phyloP scores from a whole-genome alignment of 139 green algal species.

The Zygnema cylindricum region DNA sequence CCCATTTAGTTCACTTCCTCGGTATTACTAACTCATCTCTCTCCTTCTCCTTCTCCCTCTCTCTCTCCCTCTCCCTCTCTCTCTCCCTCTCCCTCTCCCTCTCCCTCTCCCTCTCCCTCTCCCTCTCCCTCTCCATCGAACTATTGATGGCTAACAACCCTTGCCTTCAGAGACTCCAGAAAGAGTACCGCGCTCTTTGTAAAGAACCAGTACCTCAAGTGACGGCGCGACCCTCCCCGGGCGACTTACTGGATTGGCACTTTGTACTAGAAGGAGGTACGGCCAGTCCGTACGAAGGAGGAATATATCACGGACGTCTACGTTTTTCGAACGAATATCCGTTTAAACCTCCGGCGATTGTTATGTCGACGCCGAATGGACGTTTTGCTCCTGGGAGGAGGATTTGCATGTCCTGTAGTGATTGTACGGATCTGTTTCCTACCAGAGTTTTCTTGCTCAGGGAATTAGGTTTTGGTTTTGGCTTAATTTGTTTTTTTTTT shows the following conservation, averaged over 20 bases:
- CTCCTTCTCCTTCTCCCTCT: background rate
- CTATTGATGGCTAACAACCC: background rate
- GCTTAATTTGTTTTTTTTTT: too few relatives aligned
- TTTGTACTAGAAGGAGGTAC: slow-evolving; percentile 56
- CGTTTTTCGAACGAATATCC: slow-evolving; percentile 95
- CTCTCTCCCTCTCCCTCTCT: background rate
- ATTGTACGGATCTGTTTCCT: slow-evolving; percentile 50
- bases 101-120: background rate
- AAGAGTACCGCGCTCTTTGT: slow-evolving; percentile 32
- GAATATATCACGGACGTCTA: slow-evolving; percentile 96
- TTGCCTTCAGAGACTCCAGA: slow-evolving; percentile 41
- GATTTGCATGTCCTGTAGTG: slow-evolving; percentile 94
- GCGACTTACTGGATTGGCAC: slow-evolving; percentile 57
- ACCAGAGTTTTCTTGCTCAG: background rate
- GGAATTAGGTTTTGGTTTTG: too few relatives aligned
- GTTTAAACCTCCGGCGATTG: slow-evolving; percentile 94
- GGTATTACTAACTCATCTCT: background rate
- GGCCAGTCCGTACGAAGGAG: slow-evolving; percentile 45
- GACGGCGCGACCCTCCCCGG: slow-evolving; percentile 13
- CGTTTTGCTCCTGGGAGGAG: slow-evolving; percentile 87
- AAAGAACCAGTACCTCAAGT: slow-evolving; percentile 49
- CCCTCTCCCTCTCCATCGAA: background rate
- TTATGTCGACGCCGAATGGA: slow-evolving; percentile 89
- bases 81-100: background rate
- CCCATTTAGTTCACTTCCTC: background rate